Evolutionary conservation across 139 green algal genomes (phyloP).

Genomic region (Coccomyxa sp.): DNA sequence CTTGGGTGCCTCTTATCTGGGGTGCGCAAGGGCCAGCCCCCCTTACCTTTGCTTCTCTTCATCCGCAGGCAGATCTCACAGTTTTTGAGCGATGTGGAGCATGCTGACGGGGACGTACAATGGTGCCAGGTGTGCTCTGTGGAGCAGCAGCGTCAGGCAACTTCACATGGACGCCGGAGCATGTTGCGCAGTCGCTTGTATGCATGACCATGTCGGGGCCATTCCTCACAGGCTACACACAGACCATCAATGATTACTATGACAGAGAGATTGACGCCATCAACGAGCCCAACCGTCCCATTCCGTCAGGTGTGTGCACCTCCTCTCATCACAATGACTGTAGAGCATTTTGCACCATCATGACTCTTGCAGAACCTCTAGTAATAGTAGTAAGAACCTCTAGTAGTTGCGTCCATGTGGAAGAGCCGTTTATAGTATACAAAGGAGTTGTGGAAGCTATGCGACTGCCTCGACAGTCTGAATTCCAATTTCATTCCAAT

Average conservation of each 20-base stretch:
- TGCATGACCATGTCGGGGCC: slow-evolving; percentile 96
- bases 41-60: background rate
- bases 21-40: slow-evolving; percentile 35
- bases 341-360: background rate
- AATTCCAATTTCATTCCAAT: too few relatives aligned
- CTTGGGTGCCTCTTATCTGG: slow-evolving; percentile 99
- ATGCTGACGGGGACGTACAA: background rate
- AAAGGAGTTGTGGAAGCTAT: too few relatives aligned
- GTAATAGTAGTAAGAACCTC: too few relatives aligned
- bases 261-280: slow-evolving; percentile 98
- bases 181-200: slow-evolving; percentile 68
- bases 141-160: slow-evolving; percentile 90
- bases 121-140: slow-evolving; percentile 79
- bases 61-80: background rate
- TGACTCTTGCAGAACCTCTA: background rate
- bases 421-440: too few relatives aligned
- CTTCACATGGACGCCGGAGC: slow-evolving; percentile 84
- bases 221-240: slow-evolving; percentile 97
- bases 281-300: slow-evolving; percentile 98
- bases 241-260: slow-evolving; percentile 99
- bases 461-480: too few relatives aligned
- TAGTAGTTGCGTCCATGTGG: too few relatives aligned
- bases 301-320: slow-evolving; percentile 77
- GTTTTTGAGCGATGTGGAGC: too few relatives aligned
- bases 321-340: background rate